Percentiles rank a stretch among this genome's conserved stretches.
Evolutionary conservation across 495 filamentous ascomycete genomes (phyloP).

Genomic region (Trichoderma orchidacearum): DNA sequence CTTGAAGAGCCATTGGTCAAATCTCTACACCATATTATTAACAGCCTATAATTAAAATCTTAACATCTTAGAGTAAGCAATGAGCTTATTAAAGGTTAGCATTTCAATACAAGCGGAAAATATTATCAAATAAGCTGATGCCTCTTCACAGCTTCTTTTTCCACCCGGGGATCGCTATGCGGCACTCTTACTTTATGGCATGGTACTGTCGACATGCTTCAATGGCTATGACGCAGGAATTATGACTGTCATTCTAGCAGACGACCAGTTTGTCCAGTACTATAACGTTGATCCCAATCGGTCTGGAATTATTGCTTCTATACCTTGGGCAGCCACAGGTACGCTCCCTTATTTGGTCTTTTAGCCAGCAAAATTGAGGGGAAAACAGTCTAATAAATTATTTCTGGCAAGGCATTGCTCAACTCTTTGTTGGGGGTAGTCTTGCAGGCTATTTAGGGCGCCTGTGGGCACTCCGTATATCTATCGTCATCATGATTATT

Average conservation of each 20-base stretch:
- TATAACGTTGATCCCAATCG: not conserved
- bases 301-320: not conserved
- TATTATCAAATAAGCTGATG: not conserved
- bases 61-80: not conserved
- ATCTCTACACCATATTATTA: not conserved
- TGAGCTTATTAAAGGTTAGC: not conserved
- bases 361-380: not conserved
- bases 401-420: not conserved
- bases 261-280: not conserved
- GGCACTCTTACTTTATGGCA: not conserved
- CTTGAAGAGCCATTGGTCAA: not conserved
- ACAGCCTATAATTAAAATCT: not conserved
- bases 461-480: not conserved
- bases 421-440: not conserved
- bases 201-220: not conserved
- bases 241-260: not conserved
- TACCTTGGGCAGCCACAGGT: not conserved
- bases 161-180: not conserved
- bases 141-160: not conserved
- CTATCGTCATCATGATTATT: not conserved
- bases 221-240: not conserved
- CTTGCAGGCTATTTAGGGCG: not conserved
- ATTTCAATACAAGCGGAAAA: not conserved
- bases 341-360: not conserved
- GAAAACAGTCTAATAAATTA: not conserved